Percentiles rank a stretch among this genome's conserved stretches.
Evolutionary conservation across 768 basidiomycete species (phyloP).

Genomic region (Lentinula raphanica): DNA sequence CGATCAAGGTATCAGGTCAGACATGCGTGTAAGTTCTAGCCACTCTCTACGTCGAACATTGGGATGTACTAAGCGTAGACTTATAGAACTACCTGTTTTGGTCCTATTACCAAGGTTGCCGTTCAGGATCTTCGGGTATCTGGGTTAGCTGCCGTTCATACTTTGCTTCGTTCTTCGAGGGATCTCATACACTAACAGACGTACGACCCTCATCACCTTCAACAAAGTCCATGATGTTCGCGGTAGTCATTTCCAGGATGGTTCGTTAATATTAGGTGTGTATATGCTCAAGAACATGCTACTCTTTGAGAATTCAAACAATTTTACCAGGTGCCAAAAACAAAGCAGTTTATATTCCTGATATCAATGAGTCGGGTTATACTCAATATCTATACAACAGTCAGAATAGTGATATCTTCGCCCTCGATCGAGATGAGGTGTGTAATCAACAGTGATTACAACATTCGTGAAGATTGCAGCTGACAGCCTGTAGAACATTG

Average conservation of each 20-base stretch:
- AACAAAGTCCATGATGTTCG: conserved; percentile 50
- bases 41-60: background rate
- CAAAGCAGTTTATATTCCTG: conserved; percentile 46
- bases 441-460: conserved; percentile 6
- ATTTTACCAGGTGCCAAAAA: conserved; percentile 42
- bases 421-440: conserved; percentile 51
- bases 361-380: conserved; percentile 36
- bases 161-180: background rate
- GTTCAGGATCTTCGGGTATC: conserved; percentile 37
- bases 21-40: conserved; percentile 39
- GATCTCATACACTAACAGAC: conserved; percentile 17
- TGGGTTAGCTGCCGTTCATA: conserved; percentile 30
- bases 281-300: background rate
- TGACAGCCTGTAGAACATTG: conserved; percentile 40
- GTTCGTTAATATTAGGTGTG: conserved; percentile 50
- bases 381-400: conserved; percentile 41
- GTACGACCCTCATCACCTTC: conserved; percentile 31
- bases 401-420: conserved; percentile 52
- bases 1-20: conserved; percentile 42
- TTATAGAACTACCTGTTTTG: conserved; percentile 52
- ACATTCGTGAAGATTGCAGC: no score
- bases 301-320: background rate
- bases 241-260: conserved; percentile 44
- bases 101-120: conserved; percentile 45
- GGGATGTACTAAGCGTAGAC: conserved; percentile 16